Evolutionary conservation across 2,329 filamentous ascomycete genomes (phyloP).

Genomic region (Biscogniauxia sp.): DNA sequence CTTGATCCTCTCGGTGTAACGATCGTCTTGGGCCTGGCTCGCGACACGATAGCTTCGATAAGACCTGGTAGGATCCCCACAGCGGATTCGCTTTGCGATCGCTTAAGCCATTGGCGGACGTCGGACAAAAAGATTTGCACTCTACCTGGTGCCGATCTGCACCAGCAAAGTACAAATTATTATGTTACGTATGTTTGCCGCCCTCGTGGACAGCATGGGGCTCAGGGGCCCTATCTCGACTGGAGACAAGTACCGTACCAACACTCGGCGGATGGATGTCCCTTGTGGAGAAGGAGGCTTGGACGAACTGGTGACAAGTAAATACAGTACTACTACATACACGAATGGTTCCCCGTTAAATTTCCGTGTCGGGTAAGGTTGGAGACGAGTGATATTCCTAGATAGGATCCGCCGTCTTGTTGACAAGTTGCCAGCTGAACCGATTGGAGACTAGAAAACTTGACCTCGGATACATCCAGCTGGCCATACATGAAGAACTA

Average conservation of each 20-base stretch:
- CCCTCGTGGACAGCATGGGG: not conserved
- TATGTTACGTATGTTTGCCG: not conserved
- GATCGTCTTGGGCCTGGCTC: slow-evolving; percentile 3
- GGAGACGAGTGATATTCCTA: not conserved
- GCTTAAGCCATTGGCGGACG: not conserved
- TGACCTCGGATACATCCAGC: not conserved
- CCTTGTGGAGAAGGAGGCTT: slow-evolving; percentile 1
- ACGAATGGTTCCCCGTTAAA: not conserved
- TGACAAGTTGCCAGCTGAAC: not conserved
- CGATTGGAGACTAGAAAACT: not conserved
- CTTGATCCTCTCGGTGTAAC: slow-evolving; percentile 3
- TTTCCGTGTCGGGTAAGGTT: not conserved
- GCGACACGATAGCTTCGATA: slow-evolving; percentile 2
- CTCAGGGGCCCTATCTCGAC: not conserved
- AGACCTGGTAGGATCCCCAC: not conserved
- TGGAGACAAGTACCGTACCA: not conserved
- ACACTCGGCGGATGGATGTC: not conserved
- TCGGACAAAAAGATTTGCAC: not conserved
- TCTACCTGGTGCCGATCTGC: not conserved
- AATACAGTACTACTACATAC: no score
- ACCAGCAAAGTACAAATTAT: not conserved
- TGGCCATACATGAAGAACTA: not conserved
- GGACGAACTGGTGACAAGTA: not conserved
- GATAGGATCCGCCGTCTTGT: not conserved
- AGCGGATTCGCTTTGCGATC: not conserved